Base-by-base conservation (phyloP, 306 rosid genomes). In the Corylus americana region DNA sequence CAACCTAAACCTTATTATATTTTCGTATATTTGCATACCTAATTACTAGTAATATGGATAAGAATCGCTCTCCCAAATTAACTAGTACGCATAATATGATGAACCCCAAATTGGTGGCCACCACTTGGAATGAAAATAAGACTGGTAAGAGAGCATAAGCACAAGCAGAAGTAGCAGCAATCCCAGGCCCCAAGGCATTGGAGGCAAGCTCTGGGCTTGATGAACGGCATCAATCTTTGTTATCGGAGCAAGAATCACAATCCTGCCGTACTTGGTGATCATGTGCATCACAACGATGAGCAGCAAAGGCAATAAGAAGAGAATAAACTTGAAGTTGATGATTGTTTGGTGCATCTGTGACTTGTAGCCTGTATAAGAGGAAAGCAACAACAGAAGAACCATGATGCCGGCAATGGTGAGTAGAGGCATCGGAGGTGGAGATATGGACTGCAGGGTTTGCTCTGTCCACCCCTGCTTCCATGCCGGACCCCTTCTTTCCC, bases 71-170 rank as follows among this genome's bases (percentile, higher is more conserved):
- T 3, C 35, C 35, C 35, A 31, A 31, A 31, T 44, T 45, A 27
- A 71, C 58, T 77, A 77, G 53, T 68, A 35, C 9, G 53, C 14
- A 27, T 83, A 88, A 27, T 83, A 88, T 54, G 86, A 55, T 29
- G 91, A 70, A 72, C 82, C 66, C 88, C 85, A 86, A 72, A 90
- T 49, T 0, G 80, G 74, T 6, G 94, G 89, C 62, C 89, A 83
- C 95, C 97, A 90, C 87, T 54, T 87, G 64, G 95, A 86, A 79
- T 88, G 88, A 76, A 86, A 85, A 76, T 81, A 77, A 61, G 95
- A 81, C 74, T 83, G 90, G 82, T 58, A 85, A 7, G 86, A 89
- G 9, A 91, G 69, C 89, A 91, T 78, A 9, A 89, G 59, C 84
- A 91, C 67, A 51, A 93, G 81, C 55, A 93, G 55, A 71, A 86